A percentile compares a stretch with the other conserved stretches of the same genome.
These are phyloP conservation scores for Zea mays DNA, from an alignment of 176 grass and related monocot species.

Conservation along the genomic window Zm-B73-REFERENCE-NAM-5.0 NC_050097.1:203672001-203672500, in stretches of 20 bases:
- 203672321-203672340: not conserved
- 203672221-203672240: not conserved
- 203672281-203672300: too few species aligned
- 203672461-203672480: too few species aligned
- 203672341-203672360: too few species aligned
- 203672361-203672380: not conserved
- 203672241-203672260: not conserved
- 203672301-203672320: conserved; percentile 1
- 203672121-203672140: not conserved
- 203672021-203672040: not conserved
- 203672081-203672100: not conserved
- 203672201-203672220: not conserved
- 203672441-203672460: conserved; percentile 24
- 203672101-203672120: not conserved
- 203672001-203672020: too few species aligned
- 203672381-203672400: conserved; percentile 27
- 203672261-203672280: not conserved
- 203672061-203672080: conserved; percentile 20
- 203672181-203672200: too few species aligned
- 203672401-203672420: too few species aligned
- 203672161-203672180: not conserved
- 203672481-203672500: not conserved
- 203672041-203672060: not conserved
- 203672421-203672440: too few species aligned
- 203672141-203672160: not conserved